Base-by-base conservation (phyloP, 1,284 basidiomycete species). In the Cerrena zonata region DNA sequence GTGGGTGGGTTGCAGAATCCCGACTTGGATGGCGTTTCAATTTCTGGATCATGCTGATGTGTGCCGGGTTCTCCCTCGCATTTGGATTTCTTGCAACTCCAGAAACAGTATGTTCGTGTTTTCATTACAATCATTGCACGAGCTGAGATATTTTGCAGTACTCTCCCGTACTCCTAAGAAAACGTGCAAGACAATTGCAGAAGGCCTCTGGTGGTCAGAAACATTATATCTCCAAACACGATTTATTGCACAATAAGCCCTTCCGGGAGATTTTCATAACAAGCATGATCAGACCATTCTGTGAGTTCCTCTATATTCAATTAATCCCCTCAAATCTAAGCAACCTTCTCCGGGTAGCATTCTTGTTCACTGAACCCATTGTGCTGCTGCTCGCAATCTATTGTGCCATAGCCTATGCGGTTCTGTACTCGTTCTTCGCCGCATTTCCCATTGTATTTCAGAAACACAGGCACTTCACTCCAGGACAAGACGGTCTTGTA, bases 21-120 rank as follows among this genome's bases (percentile, higher is more conserved):
- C 69, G 61, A 37, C 68, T 78, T 4, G 78, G 78, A 11, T 89
- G 82, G 82, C 72, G 80, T 34, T 85, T 84, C 67, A 79, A 82
- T 43, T 87, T 89, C 65, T 86, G 84, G 82, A 69, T 88, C 44
- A 80, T 86, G 71, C 75, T 82, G 58, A 77, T 79, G 15, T 74
- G 80, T 53, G 71, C 79, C 22, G 74, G 65, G 10, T 58, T 80
- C 49, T 77, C 77, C 46, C 69, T 80, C 34, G 53, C 77, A 18
- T 61, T 71, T 11, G 75, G 74, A 5, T 71, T 74, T 45, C 61
- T 77, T 45, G 52, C 75, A 36, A 73, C 73, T 15, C 75, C 77
- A 22, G 79, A 82, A 66, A 80, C 79, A 44, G 73, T 70, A 48
- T 49, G 66, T 58, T 44, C 36, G 34, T 37, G 34, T 30, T 19